These are phyloP conservation scores for Limtongia smithiae DNA, from an alignment of 805 yeast species.

Conservation along the genomic window DNA sequence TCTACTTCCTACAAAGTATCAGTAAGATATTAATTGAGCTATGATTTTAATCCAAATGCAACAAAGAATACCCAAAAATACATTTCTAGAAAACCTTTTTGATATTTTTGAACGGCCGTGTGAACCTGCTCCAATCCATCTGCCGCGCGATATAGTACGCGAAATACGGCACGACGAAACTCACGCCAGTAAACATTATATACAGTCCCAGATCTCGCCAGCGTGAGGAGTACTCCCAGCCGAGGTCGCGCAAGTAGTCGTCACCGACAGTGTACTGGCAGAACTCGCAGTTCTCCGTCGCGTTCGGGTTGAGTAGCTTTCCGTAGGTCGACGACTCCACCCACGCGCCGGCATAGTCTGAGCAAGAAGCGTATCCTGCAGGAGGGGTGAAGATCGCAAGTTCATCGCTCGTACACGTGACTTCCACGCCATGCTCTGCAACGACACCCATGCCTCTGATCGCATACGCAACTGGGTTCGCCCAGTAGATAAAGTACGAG, in stretches of 20 bases:
- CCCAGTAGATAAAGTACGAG: conserved; percentile 68
- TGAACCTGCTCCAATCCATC: not conserved
- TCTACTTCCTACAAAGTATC: too few relatives aligned
- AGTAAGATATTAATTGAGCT: too few relatives aligned
- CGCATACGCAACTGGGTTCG: conserved; percentile 66
- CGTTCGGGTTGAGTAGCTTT: conserved; percentile 42
- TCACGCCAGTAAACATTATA: conserved; percentile 48
- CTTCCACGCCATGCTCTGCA: conserved; percentile 51
- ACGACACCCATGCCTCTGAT: conserved; percentile 52
- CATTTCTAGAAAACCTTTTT: not conserved
- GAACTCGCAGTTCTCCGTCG: conserved; percentile 54
- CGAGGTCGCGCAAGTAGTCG: conserved; percentile 47
- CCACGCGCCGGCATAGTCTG: conserved; percentile 54
- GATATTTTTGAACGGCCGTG: conserved; percentile 5
- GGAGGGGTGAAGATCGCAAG: conserved; percentile 51
- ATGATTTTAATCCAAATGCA: too few relatives aligned
- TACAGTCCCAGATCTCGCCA: conserved; percentile 63
- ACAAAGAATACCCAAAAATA: not conserved
- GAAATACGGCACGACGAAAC: conserved; percentile 29
- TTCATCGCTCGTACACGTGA: conserved; percentile 50
- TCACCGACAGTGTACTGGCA: conserved; percentile 61
- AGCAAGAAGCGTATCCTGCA: conserved; percentile 43
- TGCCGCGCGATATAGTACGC: conserved; percentile 21
- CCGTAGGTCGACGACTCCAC: conserved; percentile 45
- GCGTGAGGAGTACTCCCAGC: conserved; percentile 37